These are phyloP conservation scores for Strobilomyces echinocephalus DNA, from an alignment of 768 basidiomycete species.

Conservation along the genomic window DNA sequence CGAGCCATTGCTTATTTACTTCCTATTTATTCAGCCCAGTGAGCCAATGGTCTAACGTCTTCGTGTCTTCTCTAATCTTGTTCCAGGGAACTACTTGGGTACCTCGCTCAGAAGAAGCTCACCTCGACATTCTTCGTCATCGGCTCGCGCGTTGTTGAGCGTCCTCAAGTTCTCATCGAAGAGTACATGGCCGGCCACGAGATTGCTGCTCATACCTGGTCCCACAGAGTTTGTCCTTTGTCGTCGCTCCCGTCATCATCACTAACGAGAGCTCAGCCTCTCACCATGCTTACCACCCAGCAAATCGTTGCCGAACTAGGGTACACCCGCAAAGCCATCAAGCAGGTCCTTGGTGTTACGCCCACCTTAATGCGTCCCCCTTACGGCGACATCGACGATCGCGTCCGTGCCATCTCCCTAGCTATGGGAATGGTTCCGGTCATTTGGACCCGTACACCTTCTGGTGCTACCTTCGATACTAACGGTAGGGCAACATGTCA, in stretches of 20 bases:
- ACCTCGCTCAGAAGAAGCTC: constrained; percentile 57
- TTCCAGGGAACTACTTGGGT: constrained; percentile 63
- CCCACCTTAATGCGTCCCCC: constrained; percentile 79
- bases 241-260: neutral
- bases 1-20: neutral
- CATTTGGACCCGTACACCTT: constrained; percentile 75
- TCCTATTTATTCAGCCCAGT: constrained; percentile 44
- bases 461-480: constrained; percentile 60
- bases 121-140: constrained; percentile 89
- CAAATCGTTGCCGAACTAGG: constrained; percentile 92
- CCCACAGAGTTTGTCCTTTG: constrained; percentile 52
- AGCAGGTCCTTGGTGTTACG: constrained; percentile 66
- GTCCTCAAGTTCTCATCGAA: constrained; percentile 68
- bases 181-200: constrained; percentile 80
- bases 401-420: constrained; percentile 83
- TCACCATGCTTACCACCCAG: constrained; percentile 69
- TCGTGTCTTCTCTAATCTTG: neutral
- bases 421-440: constrained; percentile 92
- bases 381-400: constrained; percentile 86
- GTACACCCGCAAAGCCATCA: constrained; percentile 86
- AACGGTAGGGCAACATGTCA: constrained; percentile 44
- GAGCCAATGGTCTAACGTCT: constrained; percentile 14
- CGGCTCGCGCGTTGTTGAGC: constrained; percentile 78
- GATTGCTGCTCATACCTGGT: constrained; percentile 89
- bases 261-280: constrained; percentile 37